Conservation (phyloP, 176 grass and related monocot genomes). For the Carex kokanica region DNA sequence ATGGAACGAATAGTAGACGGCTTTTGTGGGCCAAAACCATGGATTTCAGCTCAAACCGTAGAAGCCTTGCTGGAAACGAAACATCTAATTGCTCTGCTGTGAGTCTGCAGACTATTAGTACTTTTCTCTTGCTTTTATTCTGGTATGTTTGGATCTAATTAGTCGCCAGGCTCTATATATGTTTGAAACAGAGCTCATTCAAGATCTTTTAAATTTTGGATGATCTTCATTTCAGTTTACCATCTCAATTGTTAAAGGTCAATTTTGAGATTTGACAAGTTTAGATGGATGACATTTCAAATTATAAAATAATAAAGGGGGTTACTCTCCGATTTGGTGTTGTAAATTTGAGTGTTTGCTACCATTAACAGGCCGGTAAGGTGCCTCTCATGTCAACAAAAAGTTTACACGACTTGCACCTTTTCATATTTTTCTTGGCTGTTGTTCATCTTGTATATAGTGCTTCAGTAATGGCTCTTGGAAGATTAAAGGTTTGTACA, state of each 20-base stretch:
- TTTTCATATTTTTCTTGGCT: conserved; percentile 86
- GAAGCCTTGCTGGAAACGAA: conserved; percentile 27
- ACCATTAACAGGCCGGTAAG: conserved; percentile 35
- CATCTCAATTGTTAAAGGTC: not conserved
- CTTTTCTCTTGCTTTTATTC: not conserved
- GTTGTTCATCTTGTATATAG: conserved; percentile 80
- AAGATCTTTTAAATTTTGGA: not conserved
- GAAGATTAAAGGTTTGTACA: conserved; percentile 55
- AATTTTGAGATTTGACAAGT: conserved; percentile 12
- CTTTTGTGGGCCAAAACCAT: conserved; percentile 23
- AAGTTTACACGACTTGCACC: conserved; percentile 63
- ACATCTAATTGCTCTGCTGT: not conserved
- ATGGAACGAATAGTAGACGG: conserved; percentile 12
- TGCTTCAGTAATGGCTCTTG: conserved; percentile 62
- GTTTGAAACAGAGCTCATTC: not conserved
- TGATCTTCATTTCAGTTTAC: not conserved
- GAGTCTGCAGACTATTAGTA: conserved; percentile 6
- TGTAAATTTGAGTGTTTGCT: not conserved
- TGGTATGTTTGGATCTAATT: not conserved
- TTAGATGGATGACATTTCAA: not conserved
- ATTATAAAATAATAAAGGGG: not conserved
- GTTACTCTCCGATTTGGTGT: not conserved
- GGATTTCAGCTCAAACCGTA: conserved; percentile 27
- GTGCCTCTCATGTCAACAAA: conserved; percentile 54
- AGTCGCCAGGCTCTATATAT: not conserved